phyloP scores from a whole-genome alignment of 2,329 filamentous ascomycete genomes.

The Colletotrichum viniferum region DNA sequence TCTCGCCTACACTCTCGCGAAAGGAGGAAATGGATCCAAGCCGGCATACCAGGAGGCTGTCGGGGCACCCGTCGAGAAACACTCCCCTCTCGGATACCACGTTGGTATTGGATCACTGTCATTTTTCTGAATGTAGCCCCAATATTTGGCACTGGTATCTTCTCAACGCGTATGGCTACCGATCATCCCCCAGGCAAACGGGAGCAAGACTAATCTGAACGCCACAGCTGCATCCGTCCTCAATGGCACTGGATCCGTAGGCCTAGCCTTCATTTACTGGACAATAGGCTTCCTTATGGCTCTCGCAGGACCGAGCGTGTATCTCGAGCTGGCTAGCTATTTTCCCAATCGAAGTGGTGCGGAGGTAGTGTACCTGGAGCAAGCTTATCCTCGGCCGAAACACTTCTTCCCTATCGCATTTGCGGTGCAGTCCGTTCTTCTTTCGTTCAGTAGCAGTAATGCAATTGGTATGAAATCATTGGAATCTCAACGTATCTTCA shows the following conservation, averaged over 20 bases:
- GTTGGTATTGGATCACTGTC: slow-evolving; percentile 60
- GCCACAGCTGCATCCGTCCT: slow-evolving; percentile 60
- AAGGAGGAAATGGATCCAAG: slow-evolving; percentile 52
- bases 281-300: slow-evolving; percentile 65
- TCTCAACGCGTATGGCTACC: slow-evolving; percentile 58
- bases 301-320: slow-evolving; percentile 57
- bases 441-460: slow-evolving; percentile 71
- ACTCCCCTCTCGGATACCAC: slow-evolving; percentile 63
- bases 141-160: slow-evolving; percentile 68
- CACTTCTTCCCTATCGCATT: slow-evolving; percentile 69
- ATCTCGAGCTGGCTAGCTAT: slow-evolving; percentile 67
- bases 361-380: slow-evolving; percentile 72
- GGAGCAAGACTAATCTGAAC: not conserved
- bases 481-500: not conserved
- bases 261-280: slow-evolving; percentile 68
- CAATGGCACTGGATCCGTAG: slow-evolving; percentile 63
- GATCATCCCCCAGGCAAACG: accelerated
- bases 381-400: slow-evolving; percentile 67
- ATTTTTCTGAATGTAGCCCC: slow-evolving; percentile 65
- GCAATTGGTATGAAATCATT: slow-evolving; percentile 49
- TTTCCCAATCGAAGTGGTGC: slow-evolving; percentile 70
- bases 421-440: slow-evolving; percentile 65
- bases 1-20: slow-evolving; percentile 43
- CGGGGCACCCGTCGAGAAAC: slow-evolving; percentile 63
- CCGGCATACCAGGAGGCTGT: slow-evolving; percentile 63